Base-by-base conservation (phyloP, 2,329 filamentous ascomycete genomes). In the Cercospora sp. region DNA sequence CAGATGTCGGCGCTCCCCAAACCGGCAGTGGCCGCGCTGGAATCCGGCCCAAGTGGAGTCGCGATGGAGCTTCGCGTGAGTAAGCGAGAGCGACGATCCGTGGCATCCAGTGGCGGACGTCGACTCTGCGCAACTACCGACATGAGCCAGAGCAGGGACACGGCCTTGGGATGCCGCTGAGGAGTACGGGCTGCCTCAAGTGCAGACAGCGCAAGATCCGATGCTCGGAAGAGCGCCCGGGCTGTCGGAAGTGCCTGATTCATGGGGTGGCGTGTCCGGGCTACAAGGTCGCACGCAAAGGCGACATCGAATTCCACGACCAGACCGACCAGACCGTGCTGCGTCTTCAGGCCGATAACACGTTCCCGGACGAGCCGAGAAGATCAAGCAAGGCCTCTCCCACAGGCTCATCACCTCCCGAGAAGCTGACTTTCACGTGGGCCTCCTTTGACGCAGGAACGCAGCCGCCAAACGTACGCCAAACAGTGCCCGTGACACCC, bases 181-280 rank as follows among this genome's bases (percentile, higher is more conserved):
- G 66, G 45, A 77, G 75, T 9, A 67, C 74, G 5, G 75, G 75
- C 42, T 77, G 75, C 65, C 69, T 66, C 23, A 75, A 68, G n/a
- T 77, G 75, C 60, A 71, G 75, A 20, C 71, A 73, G 45, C 70
- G 75, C 20, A 77, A 76, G 67, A 72, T 77, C 63, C 68, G 73
- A 33, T 77, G 75, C 60, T 74, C 76, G 59, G 72, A 74, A 53
- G 64, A 64, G 12, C 66, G 75, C 7, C 75, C 75, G 16, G 63
- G 64, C 20, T 77, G 75, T 65, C 63, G 72, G 59, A 68, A 72
- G 30, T 76, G 75, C 67, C 65, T 63, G 8, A 74, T 70, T 12
- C 73, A 76, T 55, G 72, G 74, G 30, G 73, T 75, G 28, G 51
- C 65, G 3, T 77, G 75, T 63, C 71, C 74, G 3, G 75, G 75